Evolutionary conservation across 2,329 filamentous ascomycete genomes (phyloP).

Genomic region (Macrophomina pseudophaseolina): DNA sequence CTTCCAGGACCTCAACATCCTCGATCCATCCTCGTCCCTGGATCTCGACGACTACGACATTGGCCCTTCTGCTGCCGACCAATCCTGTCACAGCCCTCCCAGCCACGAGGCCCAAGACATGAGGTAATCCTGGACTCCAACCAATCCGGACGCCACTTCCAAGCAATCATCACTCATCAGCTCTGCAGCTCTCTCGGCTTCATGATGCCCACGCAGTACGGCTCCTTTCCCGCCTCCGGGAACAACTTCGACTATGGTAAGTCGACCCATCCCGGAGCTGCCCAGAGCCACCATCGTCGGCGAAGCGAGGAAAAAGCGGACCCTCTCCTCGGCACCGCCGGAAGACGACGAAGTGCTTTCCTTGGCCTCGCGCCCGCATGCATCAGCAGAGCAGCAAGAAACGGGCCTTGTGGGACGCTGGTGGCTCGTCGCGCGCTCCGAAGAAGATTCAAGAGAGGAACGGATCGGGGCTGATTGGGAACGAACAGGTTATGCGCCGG

Average conservation of each 20-base stretch:
- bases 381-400: slow-evolving; percentile 3
- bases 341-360: neutral
- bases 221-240: slow-evolving; percentile 42
- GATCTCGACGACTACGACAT: slow-evolving; percentile 14
- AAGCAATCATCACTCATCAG: slow-evolving; percentile 21
- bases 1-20: slow-evolving; percentile 23
- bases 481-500: slow-evolving; percentile 21
- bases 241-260: slow-evolving; percentile 28
- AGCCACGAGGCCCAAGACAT: slow-evolving; percentile 42
- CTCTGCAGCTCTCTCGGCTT: slow-evolving; percentile 43
- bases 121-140: slow-evolving; percentile 38
- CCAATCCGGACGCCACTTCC: neutral
- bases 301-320: slow-evolving; percentile 20
- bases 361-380: neutral
- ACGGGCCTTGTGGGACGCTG: neutral
- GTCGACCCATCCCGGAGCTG: slow-evolving; percentile 16
- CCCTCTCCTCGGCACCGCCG: slow-evolving; percentile 1
- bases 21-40: slow-evolving; percentile 17
- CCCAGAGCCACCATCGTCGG: neutral
- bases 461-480: slow-evolving; percentile 2
- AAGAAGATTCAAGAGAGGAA: neutral
- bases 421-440: neutral
- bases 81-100: slow-evolving; percentile 30
- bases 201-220: slow-evolving; percentile 48
- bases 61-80: slow-evolving; percentile 28